Conservation (phyloP, 176 grass and related monocot species). For the Musa beccarii region DNA sequence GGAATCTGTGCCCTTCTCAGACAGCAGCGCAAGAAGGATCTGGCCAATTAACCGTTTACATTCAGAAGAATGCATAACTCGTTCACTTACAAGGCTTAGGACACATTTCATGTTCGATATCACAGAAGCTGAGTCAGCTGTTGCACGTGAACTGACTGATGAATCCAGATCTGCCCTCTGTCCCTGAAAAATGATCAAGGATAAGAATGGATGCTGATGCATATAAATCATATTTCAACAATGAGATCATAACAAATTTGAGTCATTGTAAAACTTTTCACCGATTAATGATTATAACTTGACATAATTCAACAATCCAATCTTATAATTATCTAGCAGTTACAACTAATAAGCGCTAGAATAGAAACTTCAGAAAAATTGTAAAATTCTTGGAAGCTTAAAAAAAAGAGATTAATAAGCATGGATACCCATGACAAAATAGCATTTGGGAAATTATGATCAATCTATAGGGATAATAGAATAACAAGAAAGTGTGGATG, state of each 20-base stretch:
- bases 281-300: neutral
- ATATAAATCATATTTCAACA: neutral
- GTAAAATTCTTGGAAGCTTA: no score
- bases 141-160: conserved; percentile 61
- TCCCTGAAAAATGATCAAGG: conserved; percentile 41
- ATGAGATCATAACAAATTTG: neutral
- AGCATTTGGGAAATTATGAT: no score
- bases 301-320: neutral
- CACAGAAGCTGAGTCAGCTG: conserved; percentile 46
- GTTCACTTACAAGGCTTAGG: conserved; percentile 77
- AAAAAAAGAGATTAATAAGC: no score
- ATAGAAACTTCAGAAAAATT: no score
- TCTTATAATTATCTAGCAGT: no score
- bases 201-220: neutral
- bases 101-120: conserved; percentile 85
- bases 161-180: conserved; percentile 78
- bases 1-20: conserved; percentile 72
- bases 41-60: conserved; percentile 71
- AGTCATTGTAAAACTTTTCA: neutral
- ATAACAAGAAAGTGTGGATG: no score
- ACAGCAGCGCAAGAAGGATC: conserved; percentile 72
- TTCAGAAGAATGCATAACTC: conserved; percentile 73
- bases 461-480: no score
- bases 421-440: no score
- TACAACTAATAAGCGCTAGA: no score